Percentiles rank a stretch among this genome's conserved stretches.
Evolutionary conservation across 1,139 yeast genomes (phyloP).

Genomic region (Suhomyces panamericanus): DNA sequence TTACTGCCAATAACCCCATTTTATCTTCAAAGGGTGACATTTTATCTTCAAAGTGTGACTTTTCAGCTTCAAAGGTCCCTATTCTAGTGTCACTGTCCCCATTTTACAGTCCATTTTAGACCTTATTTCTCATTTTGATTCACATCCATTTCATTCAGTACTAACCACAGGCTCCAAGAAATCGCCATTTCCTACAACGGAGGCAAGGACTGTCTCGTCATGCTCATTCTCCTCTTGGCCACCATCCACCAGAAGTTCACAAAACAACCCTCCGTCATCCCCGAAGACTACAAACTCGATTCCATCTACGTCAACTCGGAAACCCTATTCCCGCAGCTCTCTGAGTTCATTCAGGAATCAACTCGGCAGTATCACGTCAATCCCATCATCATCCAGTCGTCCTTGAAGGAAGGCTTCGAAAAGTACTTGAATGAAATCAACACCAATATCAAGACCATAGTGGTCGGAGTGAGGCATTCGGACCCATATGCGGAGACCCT

Average conservation of each 20-base stretch:
- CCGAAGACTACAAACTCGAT: slow-evolving; percentile 41
- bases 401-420: slow-evolving; percentile 66
- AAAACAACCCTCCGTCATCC: slow-evolving; percentile 17
- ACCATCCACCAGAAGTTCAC: slow-evolving; percentile 45
- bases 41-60: too few species aligned
- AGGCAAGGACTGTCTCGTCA: slow-evolving; percentile 87
- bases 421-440: slow-evolving; percentile 49
- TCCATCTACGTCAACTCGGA: slow-evolving; percentile 73
- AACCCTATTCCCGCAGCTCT: slow-evolving; percentile 61
- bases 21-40: too few species aligned
- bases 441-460: slow-evolving; percentile 56
- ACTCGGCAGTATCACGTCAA: slow-evolving; percentile 46
- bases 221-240: slow-evolving; percentile 67
- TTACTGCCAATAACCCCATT: too few species aligned
- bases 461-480: slow-evolving; percentile 78
- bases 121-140: background rate
- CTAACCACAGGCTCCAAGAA: slow-evolving; percentile 44
- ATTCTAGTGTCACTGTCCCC: too few species aligned
- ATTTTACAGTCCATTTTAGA: too few species aligned
- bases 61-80: too few species aligned
- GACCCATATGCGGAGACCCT: slow-evolving; percentile 73
- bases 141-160: too few species aligned
- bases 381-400: slow-evolving; percentile 45
- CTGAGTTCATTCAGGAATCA: slow-evolving; percentile 45
- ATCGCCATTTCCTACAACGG: slow-evolving; percentile 83